Evolutionary conservation across 83 land plant genomes (phyloP).

Genomic region (Picea abies): DNA sequence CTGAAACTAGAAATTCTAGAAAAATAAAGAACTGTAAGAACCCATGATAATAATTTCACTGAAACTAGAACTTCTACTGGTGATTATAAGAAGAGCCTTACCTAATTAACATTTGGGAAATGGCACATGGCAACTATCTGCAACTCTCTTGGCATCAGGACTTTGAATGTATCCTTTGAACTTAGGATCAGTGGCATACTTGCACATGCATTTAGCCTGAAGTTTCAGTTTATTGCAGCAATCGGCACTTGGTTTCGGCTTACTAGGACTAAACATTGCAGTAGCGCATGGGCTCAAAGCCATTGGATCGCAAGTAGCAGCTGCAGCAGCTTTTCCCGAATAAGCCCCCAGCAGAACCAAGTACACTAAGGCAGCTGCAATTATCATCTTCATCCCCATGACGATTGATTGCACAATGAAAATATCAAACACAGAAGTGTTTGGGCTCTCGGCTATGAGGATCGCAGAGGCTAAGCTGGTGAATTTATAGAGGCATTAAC

Average conservation of each 20-base stretch:
- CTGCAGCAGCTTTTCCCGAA: background rate
- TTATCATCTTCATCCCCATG: too few species aligned
- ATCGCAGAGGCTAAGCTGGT: too few species aligned
- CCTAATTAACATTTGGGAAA: constrained; percentile 2
- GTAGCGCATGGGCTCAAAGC: constrained; percentile 32
- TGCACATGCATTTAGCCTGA: constrained; percentile 51
- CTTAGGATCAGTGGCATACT: constrained; percentile 36
- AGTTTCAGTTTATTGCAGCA: constrained; percentile 50
- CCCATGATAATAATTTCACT: too few species aligned
- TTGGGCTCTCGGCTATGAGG: too few species aligned
- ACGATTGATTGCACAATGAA: too few species aligned
- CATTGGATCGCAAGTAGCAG: constrained; percentile 36
- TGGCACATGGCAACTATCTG: constrained; percentile 23
- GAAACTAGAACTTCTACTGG: too few species aligned
- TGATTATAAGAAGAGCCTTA: too few species aligned
- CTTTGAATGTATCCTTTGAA: constrained; percentile 29
- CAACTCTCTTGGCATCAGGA: constrained; percentile 39
- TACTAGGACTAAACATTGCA: constrained; percentile 23
- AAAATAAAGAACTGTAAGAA: too few species aligned
- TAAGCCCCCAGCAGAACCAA: background rate
- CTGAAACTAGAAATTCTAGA: too few species aligned
- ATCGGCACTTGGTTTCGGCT: constrained; percentile 27
- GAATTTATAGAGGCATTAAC: too few species aligned
- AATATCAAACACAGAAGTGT: too few species aligned
- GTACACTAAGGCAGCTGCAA: too few species aligned